These are phyloP conservation scores for Epichloe uncinata DNA, from an alignment of 2,329 filamentous ascomycete genomes.

Conservation along the genomic window DNA sequence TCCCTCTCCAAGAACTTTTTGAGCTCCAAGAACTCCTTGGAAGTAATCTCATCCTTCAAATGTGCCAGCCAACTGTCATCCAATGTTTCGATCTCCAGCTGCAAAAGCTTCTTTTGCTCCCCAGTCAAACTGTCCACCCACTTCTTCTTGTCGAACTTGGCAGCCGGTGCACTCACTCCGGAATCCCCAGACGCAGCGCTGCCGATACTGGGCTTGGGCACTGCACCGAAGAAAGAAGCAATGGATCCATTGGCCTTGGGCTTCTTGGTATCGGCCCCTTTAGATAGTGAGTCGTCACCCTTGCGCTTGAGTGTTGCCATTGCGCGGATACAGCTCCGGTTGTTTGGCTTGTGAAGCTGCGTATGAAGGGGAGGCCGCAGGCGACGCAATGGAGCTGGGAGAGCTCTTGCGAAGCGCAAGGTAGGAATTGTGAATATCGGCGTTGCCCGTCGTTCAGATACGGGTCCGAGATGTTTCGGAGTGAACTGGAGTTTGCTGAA, in stretches of 20 bases:
- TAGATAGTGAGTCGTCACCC: constrained; percentile 30
- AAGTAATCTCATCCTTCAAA: constrained; percentile 74
- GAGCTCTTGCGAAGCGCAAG: not conserved
- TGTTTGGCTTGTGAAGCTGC: not conserved
- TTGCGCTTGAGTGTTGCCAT: constrained; percentile 57
- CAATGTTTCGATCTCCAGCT: constrained; percentile 84
- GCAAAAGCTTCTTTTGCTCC: constrained; percentile 69
- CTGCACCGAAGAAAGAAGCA: constrained; percentile 70
- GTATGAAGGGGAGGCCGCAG: not conserved
- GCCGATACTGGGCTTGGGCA: constrained; percentile 36
- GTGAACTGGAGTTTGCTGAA: not conserved
- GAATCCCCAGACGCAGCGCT: constrained; percentile 11
- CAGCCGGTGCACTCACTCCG: constrained; percentile 18
- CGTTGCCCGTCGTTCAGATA: not conserved
- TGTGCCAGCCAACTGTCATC: constrained; percentile 84
- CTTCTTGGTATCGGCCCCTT: constrained; percentile 49
- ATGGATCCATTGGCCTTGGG: constrained; percentile 65
- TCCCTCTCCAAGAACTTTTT: constrained; percentile 81
- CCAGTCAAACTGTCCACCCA: constrained; percentile 70
- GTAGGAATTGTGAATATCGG: not conserved
- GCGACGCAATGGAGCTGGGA: not conserved
- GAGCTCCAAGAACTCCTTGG: constrained; percentile 68
- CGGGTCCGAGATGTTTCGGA: not conserved
- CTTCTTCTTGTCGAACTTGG: constrained; percentile 74
- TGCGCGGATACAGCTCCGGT: constrained; percentile 6